These are phyloP conservation scores for Cardamine resedifolia DNA, from an alignment of 345 rosid genomes.

Conservation along the genomic window DNA sequence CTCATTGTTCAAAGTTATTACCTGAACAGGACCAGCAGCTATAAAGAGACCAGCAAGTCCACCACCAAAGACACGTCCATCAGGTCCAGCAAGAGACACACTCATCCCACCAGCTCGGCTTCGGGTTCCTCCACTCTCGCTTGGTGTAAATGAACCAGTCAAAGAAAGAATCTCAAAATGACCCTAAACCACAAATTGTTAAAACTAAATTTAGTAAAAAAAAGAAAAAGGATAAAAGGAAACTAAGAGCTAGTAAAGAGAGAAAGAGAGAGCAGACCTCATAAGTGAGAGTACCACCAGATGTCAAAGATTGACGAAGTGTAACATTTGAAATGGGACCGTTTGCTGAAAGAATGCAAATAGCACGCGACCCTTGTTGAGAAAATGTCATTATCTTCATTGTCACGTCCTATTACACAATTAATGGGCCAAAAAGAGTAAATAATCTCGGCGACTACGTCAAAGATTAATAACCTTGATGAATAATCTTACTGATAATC, in stretches of 20 bases:
- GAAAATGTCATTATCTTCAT: constrained; percentile 93
- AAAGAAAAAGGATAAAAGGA: not conserved
- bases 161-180: constrained; percentile 96
- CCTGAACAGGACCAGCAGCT: constrained; percentile 98
- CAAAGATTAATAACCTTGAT: not conserved
- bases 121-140: constrained; percentile 66
- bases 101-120: constrained; percentile 99
- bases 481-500: not conserved
- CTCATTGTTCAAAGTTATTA: constrained; percentile 20
- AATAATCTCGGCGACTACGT: not conserved
- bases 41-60: constrained; percentile 86
- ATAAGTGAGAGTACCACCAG: constrained; percentile 89
- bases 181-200: constrained; percentile 51
- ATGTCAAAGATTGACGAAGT: constrained; percentile 74
- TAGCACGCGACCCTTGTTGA: constrained; percentile 80
- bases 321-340: constrained; percentile 90
- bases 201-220: not conserved
- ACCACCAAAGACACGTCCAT: constrained; percentile 93
- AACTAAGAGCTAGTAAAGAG: not conserved
- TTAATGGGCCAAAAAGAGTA: constrained; percentile 14
- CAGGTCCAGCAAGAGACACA: constrained; percentile 84
- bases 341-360: constrained; percentile 83
- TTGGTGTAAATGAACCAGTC: constrained; percentile 79
- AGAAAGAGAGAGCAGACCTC: constrained; percentile 53
- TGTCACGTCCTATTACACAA: constrained; percentile 66